These are phyloP conservation scores for Uromyces viciae-fabae DNA, from an alignment of 1,284 basidiomycete species.

Conservation along the genomic window DNA sequence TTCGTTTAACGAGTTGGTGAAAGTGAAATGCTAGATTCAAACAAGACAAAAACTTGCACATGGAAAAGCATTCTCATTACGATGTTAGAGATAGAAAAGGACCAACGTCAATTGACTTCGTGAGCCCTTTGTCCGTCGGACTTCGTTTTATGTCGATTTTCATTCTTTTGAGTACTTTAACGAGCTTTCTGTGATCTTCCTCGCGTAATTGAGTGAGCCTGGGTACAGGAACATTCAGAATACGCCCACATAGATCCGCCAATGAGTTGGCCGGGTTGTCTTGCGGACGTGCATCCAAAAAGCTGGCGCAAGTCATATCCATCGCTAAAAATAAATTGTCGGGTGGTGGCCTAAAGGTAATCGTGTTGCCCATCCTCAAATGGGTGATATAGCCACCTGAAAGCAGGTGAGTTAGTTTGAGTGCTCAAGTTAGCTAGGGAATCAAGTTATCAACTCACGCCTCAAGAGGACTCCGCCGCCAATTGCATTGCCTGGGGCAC, in stretches of 20 bases:
- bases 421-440: neutral
- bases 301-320: slow-evolving; percentile 26
- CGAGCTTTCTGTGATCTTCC: neutral
- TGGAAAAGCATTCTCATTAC: neutral
- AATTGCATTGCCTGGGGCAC: neutral
- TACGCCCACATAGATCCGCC: slow-evolving; percentile 12
- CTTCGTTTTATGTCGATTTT: slow-evolving; percentile 22
- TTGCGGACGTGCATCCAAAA: neutral
- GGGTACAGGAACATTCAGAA: neutral
- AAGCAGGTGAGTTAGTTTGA: neutral
- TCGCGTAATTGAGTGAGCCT: neutral
- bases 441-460: neutral
- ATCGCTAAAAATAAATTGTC: slow-evolving; percentile 28
- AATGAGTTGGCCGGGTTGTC: slow-evolving; percentile 7
- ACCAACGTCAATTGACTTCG: slow-evolving; percentile 24
- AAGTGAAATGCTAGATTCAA: slow-evolving; percentile 16
- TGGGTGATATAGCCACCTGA: slow-evolving; percentile 24
- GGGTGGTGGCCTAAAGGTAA: neutral
- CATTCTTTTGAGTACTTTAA: neutral
- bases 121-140: slow-evolving; percentile 1
- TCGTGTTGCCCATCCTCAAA: slow-evolving; percentile 12
- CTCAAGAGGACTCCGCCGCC: neutral
- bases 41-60: neutral
- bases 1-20: slow-evolving; percentile 22
- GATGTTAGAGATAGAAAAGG: neutral